These are phyloP conservation scores for Serendipita sp. DNA, from an alignment of 1,284 basidiomycete genomes.

Conservation along the genomic window DNA sequence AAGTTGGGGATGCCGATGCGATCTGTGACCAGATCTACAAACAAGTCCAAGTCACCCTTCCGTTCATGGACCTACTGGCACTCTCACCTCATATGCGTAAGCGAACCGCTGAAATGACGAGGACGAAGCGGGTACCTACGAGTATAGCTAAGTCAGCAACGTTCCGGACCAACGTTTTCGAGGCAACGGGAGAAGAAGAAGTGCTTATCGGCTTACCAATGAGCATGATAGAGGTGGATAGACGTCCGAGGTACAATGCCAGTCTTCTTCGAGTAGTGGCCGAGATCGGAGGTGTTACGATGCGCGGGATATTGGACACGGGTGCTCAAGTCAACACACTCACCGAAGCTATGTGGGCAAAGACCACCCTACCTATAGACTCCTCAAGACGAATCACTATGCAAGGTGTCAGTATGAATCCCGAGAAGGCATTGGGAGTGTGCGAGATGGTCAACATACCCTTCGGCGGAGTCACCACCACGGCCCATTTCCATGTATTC, in stretches of 20 bases:
- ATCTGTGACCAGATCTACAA: background rate
- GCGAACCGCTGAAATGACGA: background rate
- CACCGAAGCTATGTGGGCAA: background rate
- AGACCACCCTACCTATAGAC: background rate
- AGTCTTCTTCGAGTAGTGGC: background rate
- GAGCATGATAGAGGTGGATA: background rate
- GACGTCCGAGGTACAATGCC: background rate
- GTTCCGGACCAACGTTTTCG: background rate
- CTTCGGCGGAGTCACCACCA: background rate
- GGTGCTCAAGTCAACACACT: background rate
- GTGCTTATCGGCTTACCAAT: background rate
- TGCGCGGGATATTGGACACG: background rate
- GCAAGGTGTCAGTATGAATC: background rate
- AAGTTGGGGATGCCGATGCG: background rate
- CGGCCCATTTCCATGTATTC: background rate
- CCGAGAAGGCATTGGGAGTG: background rate
- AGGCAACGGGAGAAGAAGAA: background rate
- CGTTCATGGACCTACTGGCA: background rate
- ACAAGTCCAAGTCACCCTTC: background rate
- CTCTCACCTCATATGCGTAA: background rate
- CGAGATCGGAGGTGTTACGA: background rate
- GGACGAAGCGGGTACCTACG: background rate
- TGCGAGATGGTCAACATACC: background rate
- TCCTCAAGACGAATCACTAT: background rate
- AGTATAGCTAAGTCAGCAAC: background rate